Evolutionary conservation across 1,284 basidiomycete species (phyloP).

Genomic region (Cryptococcus amylolentus): DNA sequence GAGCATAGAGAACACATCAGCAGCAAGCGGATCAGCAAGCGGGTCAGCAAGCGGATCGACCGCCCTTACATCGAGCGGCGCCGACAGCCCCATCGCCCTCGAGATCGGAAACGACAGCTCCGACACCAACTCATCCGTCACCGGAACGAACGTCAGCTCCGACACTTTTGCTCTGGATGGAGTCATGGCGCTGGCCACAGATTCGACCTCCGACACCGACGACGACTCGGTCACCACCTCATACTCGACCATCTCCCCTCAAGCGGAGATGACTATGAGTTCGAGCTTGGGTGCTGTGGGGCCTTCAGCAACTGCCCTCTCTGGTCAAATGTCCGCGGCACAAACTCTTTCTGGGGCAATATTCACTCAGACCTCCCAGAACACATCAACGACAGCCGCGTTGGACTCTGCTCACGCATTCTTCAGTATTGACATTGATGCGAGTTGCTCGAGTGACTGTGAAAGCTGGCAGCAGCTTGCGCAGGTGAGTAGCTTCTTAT

Average conservation of each 20-base stretch:
- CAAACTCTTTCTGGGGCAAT: not conserved
- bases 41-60: not conserved
- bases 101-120: not conserved
- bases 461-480: slow-evolving; percentile 7
- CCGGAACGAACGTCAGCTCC: not conserved
- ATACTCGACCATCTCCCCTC: not conserved
- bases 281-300: too few species aligned
- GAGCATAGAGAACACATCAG: not conserved
- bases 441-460: slow-evolving; percentile 7
- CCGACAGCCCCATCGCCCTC: not conserved
- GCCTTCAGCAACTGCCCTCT: too few species aligned
- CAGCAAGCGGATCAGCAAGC: not conserved
- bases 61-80: not conserved
- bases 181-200: not conserved
- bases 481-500: slow-evolving; percentile 10
- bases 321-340: not conserved
- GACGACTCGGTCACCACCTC: not conserved
- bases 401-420: slow-evolving; percentile 7
- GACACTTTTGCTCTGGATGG: not conserved
- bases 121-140: not conserved
- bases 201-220: not conserved
- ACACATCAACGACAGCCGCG: not conserved
- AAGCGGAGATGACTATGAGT: too few species aligned
- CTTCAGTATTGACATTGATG: not conserved
- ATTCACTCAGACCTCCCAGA: not conserved